phyloP scores from a whole-genome alignment of 2,329 filamentous ascomycete genomes.

The Xylariaceae sp. region DNA sequence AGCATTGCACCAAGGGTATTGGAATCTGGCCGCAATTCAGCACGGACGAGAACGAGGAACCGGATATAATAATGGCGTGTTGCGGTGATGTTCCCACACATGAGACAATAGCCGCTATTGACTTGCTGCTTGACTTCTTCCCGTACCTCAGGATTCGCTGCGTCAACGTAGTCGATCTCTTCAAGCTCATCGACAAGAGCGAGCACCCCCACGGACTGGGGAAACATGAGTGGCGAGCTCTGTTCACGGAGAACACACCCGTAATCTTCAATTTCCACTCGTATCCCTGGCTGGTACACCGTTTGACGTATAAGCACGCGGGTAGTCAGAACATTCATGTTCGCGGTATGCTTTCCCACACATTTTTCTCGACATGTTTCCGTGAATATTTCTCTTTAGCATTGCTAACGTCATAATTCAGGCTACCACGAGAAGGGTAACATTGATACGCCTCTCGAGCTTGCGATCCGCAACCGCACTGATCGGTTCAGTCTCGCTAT shows the following conservation, averaged over 20 bases:
- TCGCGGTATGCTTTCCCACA: slow-evolving; percentile 40
- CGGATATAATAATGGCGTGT: slow-evolving; percentile 70
- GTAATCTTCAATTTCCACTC: slow-evolving; percentile 82
- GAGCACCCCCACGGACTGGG: slow-evolving; percentile 71
- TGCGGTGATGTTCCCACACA: slow-evolving; percentile 71
- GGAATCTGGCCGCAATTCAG: slow-evolving; percentile 75
- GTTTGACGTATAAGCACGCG: slow-evolving; percentile 69
- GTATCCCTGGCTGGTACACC: slow-evolving; percentile 75
- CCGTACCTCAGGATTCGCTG: slow-evolving; percentile 70
- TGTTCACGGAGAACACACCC: slow-evolving; percentile 68
- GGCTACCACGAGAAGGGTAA: slow-evolving; percentile 79
- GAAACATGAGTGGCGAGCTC: slow-evolving; percentile 58
- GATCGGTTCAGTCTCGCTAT: slow-evolving; percentile 75
- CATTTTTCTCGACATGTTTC: neutral
- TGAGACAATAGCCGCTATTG: slow-evolving; percentile 69
- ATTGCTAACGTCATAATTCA: neutral
- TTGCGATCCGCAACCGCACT: slow-evolving; percentile 71
- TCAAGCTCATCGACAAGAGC: slow-evolving; percentile 66
- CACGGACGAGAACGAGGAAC: slow-evolving; percentile 62
- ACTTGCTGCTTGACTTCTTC: slow-evolving; percentile 64
- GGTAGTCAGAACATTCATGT: slow-evolving; percentile 65
- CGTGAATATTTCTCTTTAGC: neutral
- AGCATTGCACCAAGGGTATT: slow-evolving; percentile 72
- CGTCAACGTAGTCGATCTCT: slow-evolving; percentile 75
- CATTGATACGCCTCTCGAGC: slow-evolving; percentile 73